Base-by-base conservation (phyloP, 768 basidiomycete species). In the Pisolithus sp. region DNA sequence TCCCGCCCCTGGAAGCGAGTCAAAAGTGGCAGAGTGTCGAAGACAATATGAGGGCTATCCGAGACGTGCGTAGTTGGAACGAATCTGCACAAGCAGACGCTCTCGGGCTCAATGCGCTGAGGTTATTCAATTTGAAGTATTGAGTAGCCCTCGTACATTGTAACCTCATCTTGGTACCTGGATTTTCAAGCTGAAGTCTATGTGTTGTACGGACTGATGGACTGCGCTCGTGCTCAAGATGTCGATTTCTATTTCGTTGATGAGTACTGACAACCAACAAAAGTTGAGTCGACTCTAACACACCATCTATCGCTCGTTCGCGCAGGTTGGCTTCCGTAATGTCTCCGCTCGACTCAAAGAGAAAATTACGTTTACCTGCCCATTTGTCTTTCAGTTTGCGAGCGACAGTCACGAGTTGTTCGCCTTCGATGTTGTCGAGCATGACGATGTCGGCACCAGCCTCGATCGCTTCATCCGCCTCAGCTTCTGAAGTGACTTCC, bases 161-260 rank as follows among this genome's bases (percentile, higher is more conserved):
- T 52, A 23, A 45, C 40, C 50, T 63, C 62, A 64, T 57, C 75
- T 75, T 9, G 80, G 78, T 58, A 77, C 78, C 69, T 94, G 93
- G 55, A 98, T 86, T 79, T 98, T 98, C 61, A 99, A 76, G 62
- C 93, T 96, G 68, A 94, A 99, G 67, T 98, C 96, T 55, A 98
- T 85, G 63, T 96, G 93, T 58, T 82, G 90, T 23, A 90, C 91
- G 2, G 89, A 90, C 68, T 97, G 91, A 59, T 94, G 93, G 23
- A 93, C 89, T 8, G 76, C 80, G 54, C 90, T 93, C 39, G 92
- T 93, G 71, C 93, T 89, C 68, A 96, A 61, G 61, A 98, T 94
- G 66, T 99, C 96, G 59, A 99, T 86, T 63, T 93, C 94, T 94
- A 42, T 8, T 42, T 21, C 2, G 10, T 18, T 0, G 10, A 24